Evolutionary conservation across 208 protist species (phyloP), one percentile per base, ranked within the genome.

Genomic region (Crithidia expoeki): DNA sequence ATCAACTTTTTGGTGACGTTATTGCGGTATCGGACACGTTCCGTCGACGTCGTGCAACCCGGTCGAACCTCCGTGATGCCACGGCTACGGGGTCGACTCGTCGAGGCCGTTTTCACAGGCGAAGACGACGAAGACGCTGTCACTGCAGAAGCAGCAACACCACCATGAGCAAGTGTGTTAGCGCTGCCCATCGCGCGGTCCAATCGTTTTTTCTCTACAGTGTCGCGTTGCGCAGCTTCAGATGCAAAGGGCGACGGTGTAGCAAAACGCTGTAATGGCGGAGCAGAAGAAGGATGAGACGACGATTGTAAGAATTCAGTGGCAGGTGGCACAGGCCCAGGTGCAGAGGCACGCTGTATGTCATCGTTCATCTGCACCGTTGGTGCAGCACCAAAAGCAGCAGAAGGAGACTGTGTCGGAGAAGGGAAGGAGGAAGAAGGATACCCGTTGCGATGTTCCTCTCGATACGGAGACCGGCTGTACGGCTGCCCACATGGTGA

Each of bases 1-100:
- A 95, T 52, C 38, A 95, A 53, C 50, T 83, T 84, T 27, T 44
- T 62, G 0, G 84, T 83, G 30, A 95, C 85, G 14, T 83, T 69
- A 68, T 78, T 84, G 14, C 90, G 76, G 61, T 89, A 89, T 7
- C 76, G 68, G 51, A 73, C 34, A 0, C 70, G 70, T 42, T 75
- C 70, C 30, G 61, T 75, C 32, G 70, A 49, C 16, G 61, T 75
- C 42, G 61, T 64, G 61, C 53, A 75, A 42, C 70, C 70, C 2
- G 70, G 61, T 0, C 70, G 70, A 17, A 69, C 70, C 38, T 75
- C 61, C 4, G 36, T 55, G 38, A 75, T 62, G 42, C 51, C 55
- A 12, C 47, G 42, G 4, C 46, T 46, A 32, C 60, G 42, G 10
- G 60, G 33, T 3, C 60, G 60, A 11, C 44, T 33, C 11, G 2